Evolutionary conservation across 2,329 filamentous ascomycete species (phyloP).

Genomic region (Ceratocystis colombiana): DNA sequence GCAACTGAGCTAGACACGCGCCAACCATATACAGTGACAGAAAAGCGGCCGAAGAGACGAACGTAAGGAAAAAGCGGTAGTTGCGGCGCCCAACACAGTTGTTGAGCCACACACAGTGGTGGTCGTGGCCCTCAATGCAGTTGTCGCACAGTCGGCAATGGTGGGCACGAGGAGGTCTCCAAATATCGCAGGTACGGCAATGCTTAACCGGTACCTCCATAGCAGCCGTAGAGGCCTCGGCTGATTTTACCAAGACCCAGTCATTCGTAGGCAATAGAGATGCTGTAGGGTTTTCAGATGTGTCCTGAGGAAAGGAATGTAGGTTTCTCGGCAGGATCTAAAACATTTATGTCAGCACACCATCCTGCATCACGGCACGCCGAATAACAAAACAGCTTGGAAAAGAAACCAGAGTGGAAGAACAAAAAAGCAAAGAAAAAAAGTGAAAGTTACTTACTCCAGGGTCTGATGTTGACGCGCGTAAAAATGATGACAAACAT

Average conservation of each 20-base stretch:
- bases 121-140: constrained; percentile 92
- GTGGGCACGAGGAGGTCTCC: constrained; percentile 89
- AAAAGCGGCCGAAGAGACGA: constrained; percentile 69
- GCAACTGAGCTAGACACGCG: constrained; percentile 68
- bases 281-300: constrained; percentile 68
- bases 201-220: constrained; percentile 99
- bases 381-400: neutral
- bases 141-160: constrained; percentile 96
- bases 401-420: no score
- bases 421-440: constrained; percentile 13
- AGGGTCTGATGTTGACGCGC: constrained; percentile 84
- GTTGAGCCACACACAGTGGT: constrained; percentile 98
- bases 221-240: constrained; percentile 62
- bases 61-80: constrained; percentile 95
- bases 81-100: constrained; percentile 96
- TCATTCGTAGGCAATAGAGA: constrained; percentile 80
- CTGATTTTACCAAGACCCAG: constrained; percentile 84
- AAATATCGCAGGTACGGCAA: constrained; percentile 95
- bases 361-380: neutral
- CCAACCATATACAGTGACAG: constrained; percentile 66
- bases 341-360: neutral
- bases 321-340: constrained; percentile 88
- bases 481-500: constrained; percentile 84
- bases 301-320: constrained; percentile 70
- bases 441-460: constrained; percentile 54